Percentiles rank a stretch among this genome's conserved stretches.
phyloP scores from a whole-genome alignment of 2,329 filamentous ascomycete genomes.

The Fusarium sp. region DNA sequence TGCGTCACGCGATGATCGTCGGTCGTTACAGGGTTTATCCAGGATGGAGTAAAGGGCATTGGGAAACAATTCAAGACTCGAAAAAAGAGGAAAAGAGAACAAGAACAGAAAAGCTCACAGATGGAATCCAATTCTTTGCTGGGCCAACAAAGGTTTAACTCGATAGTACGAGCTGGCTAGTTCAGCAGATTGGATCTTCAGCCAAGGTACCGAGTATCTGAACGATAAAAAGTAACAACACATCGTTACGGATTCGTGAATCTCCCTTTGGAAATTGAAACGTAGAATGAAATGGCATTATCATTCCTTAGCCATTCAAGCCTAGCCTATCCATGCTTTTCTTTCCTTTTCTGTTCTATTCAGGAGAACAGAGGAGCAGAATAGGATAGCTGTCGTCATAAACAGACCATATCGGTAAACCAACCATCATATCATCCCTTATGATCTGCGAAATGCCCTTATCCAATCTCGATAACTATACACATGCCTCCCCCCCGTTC shows the following conservation, averaged over 20 bases:
- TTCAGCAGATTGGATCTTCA: not conserved
- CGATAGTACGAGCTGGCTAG: not conserved
- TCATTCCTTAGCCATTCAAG: not conserved
- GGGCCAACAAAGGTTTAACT: not conserved
- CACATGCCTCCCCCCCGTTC: not conserved
- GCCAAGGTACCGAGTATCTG: not conserved
- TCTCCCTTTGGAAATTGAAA: not conserved
- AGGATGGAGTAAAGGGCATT: not conserved
- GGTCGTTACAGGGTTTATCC: not conserved
- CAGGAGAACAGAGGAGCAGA: not conserved
- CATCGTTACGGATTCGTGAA: not conserved
- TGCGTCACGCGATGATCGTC: constrained; percentile 14
- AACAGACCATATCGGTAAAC: constrained; percentile 8
- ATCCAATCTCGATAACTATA: constrained; percentile 8
- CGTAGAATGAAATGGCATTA: not conserved
- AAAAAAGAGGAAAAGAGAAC: not conserved
- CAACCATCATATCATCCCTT: not conserved
- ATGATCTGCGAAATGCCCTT: constrained; percentile 6
- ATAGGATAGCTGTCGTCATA: not conserved
- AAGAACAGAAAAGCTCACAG: not conserved
- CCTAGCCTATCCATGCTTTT: not conserved
- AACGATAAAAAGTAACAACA: not conserved
- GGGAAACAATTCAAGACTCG: not conserved
- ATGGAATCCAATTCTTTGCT: not conserved
- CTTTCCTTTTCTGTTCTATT: not conserved